phyloP scores from a whole-genome alignment of 2,329 filamentous ascomycete genomes.

The Sporothrix dimorphospora region DNA sequence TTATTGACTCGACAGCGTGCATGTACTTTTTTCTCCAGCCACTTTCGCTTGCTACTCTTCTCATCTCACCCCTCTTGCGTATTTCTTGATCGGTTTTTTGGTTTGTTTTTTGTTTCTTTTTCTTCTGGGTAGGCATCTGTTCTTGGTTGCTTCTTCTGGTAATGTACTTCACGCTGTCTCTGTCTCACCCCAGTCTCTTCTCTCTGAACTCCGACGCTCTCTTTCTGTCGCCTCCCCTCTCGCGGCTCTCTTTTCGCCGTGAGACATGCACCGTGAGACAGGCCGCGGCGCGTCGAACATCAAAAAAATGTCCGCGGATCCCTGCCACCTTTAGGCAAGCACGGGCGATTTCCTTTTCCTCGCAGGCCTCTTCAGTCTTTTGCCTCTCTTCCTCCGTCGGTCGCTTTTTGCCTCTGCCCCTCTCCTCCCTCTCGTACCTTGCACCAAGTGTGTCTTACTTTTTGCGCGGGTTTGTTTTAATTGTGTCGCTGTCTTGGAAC shows the following conservation, averaged over 20 bases:
- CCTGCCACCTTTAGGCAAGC: background rate
- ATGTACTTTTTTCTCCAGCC: background rate
- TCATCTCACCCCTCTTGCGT: background rate
- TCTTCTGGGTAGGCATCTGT: background rate
- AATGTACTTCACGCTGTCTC: background rate
- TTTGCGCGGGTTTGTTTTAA: background rate
- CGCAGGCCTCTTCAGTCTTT: background rate
- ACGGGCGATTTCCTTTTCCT: slow-evolving; percentile 4
- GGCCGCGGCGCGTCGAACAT: background rate
- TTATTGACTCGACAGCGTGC: background rate
- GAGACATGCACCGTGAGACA: background rate
- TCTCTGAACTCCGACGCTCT: background rate
- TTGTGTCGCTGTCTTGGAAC: background rate
- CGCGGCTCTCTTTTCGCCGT: background rate
- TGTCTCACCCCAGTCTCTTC: background rate
- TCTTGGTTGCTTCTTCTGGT: background rate
- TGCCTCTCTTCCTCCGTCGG: background rate
- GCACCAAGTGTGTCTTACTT: slow-evolving; percentile 17
- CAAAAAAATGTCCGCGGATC: slow-evolving; percentile 6
- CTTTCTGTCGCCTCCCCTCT: background rate
- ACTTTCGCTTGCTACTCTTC: slow-evolving; percentile 5
- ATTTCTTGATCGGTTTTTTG: background rate
- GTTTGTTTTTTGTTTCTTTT: background rate
- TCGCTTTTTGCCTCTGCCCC: background rate
- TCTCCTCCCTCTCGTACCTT: slow-evolving; percentile 18